phyloP scores from a whole-genome alignment of 331 rosid species.

The Quercus tomentella region DNA sequence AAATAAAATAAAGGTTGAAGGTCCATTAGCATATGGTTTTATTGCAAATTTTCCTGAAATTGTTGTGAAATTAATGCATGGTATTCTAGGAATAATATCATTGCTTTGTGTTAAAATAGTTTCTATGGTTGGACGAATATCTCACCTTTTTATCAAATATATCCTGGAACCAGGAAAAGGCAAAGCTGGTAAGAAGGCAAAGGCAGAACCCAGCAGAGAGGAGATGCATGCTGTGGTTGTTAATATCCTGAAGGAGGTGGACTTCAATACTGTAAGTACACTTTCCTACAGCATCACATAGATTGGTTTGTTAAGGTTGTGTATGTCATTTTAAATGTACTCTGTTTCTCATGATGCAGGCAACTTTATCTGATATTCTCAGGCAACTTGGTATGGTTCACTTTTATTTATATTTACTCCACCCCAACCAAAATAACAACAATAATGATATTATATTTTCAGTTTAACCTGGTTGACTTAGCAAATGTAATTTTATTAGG shows the following conservation, averaged over 20 bases:
- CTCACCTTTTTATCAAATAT: constrained; percentile 10
- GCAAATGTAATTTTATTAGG: constrained; percentile 42
- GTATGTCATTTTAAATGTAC: constrained; percentile 6
- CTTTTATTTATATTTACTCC: background rate
- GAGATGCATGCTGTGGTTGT: constrained; percentile 83
- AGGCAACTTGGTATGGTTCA: constrained; percentile 75
- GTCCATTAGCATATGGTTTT: background rate
- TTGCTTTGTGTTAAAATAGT: background rate
- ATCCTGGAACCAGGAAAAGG: constrained; percentile 50
- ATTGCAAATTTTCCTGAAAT: background rate
- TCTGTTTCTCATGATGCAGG: constrained; percentile 47
- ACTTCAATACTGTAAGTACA: constrained; percentile 84
- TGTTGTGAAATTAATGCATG: background rate
- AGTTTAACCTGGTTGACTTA: constrained; percentile 20
- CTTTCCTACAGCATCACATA: background rate
- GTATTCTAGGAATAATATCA: background rate
- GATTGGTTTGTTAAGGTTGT: constrained; percentile 7
- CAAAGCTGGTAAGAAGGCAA: constrained; percentile 71
- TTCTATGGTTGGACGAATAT: background rate
- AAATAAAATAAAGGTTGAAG: background rate
- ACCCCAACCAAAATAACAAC: no score
- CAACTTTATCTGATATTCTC: constrained; percentile 90
- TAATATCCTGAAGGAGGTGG: constrained; percentile 85
- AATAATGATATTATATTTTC: no score
- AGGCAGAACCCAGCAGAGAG: constrained; percentile 69